Percentiles rank a stretch among this genome's conserved stretches.
Conservation (phyloP, 73 alveolate species). For the Diophrys sp. region DNA sequence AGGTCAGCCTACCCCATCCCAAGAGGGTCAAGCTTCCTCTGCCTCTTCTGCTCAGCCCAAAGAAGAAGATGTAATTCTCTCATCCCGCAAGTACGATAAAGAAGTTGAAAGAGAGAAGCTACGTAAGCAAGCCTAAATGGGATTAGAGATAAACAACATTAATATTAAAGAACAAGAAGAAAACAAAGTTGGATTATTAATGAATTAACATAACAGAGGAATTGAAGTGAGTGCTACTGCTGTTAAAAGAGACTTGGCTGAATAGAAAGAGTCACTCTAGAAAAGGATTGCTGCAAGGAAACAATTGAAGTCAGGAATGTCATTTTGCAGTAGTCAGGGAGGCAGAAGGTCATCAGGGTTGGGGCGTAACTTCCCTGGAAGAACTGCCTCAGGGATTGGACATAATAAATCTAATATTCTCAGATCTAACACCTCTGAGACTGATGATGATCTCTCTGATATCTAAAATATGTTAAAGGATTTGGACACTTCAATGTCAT, state of each 20-base stretch:
- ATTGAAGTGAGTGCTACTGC: background rate
- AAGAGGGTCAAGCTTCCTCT: no score
- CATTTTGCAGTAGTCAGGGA: no score
- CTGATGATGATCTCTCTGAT: background rate
- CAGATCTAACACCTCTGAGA: background rate
- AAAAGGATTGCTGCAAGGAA: background rate
- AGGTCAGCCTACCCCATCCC: no score
- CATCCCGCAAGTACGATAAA: background rate
- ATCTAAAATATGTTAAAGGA: background rate
- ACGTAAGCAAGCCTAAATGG: background rate
- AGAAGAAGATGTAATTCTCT: background rate
- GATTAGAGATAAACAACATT: constrained; percentile 1
- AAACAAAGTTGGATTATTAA: background rate
- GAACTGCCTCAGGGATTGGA: no score
- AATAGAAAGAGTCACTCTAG: background rate
- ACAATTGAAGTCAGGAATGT: background rate
- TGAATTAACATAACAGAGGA: background rate
- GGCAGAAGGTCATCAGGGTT: no score
- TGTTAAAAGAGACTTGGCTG: background rate
- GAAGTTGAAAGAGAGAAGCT: background rate
- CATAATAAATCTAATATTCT: no score
- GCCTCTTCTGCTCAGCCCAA: background rate
- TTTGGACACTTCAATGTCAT: background rate
- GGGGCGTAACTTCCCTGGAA: no score
- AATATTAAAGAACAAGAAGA: background rate